A percentile compares a stretch with the other conserved stretches of the same genome.
Conservation (phyloP, 257 asterid species). For the Lycium ferocissimum region DNA sequence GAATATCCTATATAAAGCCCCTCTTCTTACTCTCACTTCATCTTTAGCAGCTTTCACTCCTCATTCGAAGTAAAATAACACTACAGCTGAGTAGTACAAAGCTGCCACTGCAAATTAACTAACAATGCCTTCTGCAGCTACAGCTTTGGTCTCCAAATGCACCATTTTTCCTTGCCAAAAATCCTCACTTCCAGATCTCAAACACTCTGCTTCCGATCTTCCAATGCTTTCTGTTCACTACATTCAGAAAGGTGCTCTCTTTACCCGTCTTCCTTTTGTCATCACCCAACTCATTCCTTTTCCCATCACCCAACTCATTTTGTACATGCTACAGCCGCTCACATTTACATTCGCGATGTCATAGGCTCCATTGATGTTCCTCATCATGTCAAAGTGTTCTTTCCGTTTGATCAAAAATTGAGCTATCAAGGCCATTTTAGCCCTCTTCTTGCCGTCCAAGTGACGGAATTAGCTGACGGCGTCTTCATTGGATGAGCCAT, state of each 20-base stretch:
- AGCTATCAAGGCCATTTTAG: slow-evolving; percentile 61
- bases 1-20: slow-evolving; percentile 46
- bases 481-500: slow-evolving; percentile 69
- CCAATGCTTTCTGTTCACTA: slow-evolving; percentile 86
- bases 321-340: slow-evolving; percentile 49
- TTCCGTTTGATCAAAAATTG: slow-evolving; percentile 53
- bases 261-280: slow-evolving; percentile 47
- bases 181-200: slow-evolving; percentile 49
- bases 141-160: slow-evolving; percentile 44
- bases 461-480: slow-evolving; percentile 75
- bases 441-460: slow-evolving; percentile 65
- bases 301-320: slow-evolving; percentile 52
- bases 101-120: too few relatives aligned
- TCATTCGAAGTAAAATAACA: background rate
- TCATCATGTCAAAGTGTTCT: slow-evolving; percentile 47
- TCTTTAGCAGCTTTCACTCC: slow-evolving; percentile 36
- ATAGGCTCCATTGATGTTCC: slow-evolving; percentile 47
- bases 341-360: slow-evolving; percentile 47
- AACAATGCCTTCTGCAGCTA: slow-evolving; percentile 47
- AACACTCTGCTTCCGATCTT: slow-evolving; percentile 72
- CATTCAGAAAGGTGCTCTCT: slow-evolving; percentile 71
- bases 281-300: slow-evolving; percentile 22
- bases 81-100: background rate
- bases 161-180: slow-evolving; percentile 49
- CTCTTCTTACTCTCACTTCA: slow-evolving; percentile 22